phyloP scores from a whole-genome alignment of 257 asterid species.

The Solanum lycopersicoides region DNA sequence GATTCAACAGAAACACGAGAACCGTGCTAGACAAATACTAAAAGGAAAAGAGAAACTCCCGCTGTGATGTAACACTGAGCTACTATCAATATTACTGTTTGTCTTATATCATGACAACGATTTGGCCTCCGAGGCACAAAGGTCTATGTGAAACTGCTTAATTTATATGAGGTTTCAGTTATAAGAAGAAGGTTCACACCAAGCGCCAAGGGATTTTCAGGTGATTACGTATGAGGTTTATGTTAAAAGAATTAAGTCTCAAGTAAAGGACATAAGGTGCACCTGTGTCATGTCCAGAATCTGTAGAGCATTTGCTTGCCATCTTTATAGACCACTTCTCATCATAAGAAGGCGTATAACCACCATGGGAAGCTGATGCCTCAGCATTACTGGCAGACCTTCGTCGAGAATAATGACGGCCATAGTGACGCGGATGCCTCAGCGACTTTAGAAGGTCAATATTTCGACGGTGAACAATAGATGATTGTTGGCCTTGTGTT shows the following conservation, averaged over 20 bases:
- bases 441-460: conserved; percentile 33
- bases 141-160: background rate
- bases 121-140: background rate
- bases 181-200: background rate
- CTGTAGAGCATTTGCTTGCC: conserved; percentile 27
- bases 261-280: background rate
- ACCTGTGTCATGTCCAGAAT: conserved; percentile 12
- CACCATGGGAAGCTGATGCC: conserved; percentile 61
- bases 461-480: conserved; percentile 38
- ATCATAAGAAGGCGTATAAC: conserved; percentile 23
- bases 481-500: conserved; percentile 27
- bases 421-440: conserved; percentile 58
- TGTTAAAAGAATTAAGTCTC: background rate
- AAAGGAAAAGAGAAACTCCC: background rate
- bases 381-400: conserved; percentile 35
- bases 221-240: background rate
- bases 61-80: background rate
- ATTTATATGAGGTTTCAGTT: background rate
- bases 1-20: background rate
- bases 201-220: too few species aligned
- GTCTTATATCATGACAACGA: background rate
- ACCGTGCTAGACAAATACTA: background rate
- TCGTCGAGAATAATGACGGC: conserved; percentile 73
- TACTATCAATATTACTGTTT: background rate
- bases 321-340: conserved; percentile 37